These are phyloP conservation scores for Hypoxylon trugodes DNA, from an alignment of 495 filamentous ascomycete genomes.

Conservation along the genomic window DNA sequence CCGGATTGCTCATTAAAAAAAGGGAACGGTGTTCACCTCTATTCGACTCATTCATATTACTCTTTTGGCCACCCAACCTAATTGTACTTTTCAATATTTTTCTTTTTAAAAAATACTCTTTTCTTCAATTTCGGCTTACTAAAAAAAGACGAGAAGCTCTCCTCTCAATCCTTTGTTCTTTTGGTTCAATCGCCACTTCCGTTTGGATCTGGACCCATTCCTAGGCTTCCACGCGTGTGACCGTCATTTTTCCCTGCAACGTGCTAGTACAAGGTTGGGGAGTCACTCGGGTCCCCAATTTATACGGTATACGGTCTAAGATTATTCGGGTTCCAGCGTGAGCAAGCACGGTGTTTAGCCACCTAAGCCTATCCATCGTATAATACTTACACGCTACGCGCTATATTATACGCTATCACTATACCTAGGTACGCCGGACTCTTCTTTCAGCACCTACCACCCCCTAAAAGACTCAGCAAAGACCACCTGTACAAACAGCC, in stretches of 20 bases:
- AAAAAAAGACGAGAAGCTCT: conserved; percentile 28
- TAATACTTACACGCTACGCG: conserved; percentile 4
- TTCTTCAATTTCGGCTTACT: no score
- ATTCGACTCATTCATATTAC: conserved; percentile 33
- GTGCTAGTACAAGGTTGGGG: conserved; percentile 42
- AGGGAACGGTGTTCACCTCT: conserved; percentile 48
- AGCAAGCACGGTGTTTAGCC: conserved; percentile 15
- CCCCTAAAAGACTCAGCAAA: conserved; percentile 28
- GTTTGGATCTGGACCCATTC: conserved; percentile 42
- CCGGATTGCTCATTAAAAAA: conserved; percentile 29
- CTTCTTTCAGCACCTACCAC: conserved; percentile 21
- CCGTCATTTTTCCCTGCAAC: conserved; percentile 41
- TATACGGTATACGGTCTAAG: conserved; percentile 26
- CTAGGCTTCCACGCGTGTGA: conserved; percentile 45
- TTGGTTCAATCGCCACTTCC: conserved; percentile 42
- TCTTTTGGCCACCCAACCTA: conserved; percentile 5
- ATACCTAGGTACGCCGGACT: not conserved
- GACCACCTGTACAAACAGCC: conserved; percentile 58
- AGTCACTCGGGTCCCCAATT: conserved; percentile 33
- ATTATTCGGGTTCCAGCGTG: conserved; percentile 12
- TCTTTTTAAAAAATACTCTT: conserved; percentile 1
- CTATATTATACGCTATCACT: no score
- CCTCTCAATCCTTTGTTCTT: conserved; percentile 47
- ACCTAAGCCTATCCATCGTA: conserved; percentile 11
- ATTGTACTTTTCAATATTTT: conserved; percentile 27